phyloP scores from a whole-genome alignment of 805 yeast species.

The Candida cerambycidarum region DNA sequence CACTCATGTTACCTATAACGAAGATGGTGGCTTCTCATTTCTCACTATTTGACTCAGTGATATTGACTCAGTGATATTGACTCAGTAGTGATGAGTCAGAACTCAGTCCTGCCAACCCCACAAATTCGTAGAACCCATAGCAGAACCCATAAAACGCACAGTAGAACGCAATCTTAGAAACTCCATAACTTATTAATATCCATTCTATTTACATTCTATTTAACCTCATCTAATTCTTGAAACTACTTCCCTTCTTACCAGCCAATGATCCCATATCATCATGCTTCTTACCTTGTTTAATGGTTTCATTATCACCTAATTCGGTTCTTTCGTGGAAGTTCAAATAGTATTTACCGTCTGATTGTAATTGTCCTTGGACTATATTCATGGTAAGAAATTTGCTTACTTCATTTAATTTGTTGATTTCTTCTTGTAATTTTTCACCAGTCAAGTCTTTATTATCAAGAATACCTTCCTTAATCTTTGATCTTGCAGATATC shows the following conservation, averaged over 20 bases:
- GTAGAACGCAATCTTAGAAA: too few relatives aligned
- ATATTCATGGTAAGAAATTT: slow-evolving; percentile 66
- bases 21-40: too few relatives aligned
- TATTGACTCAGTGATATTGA: too few relatives aligned
- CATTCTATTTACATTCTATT: slow-evolving; percentile 5
- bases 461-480: slow-evolving; percentile 52
- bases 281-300: slow-evolving; percentile 51
- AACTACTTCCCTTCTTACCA: slow-evolving; percentile 44
- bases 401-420: slow-evolving; percentile 67
- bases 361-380: slow-evolving; percentile 74
- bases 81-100: too few relatives aligned
- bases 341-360: slow-evolving; percentile 49
- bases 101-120: too few relatives aligned
- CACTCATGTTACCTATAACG: background rate
- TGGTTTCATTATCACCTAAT: slow-evolving; percentile 84
- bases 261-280: slow-evolving; percentile 46
- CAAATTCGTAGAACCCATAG: too few relatives aligned
- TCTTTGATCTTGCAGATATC: slow-evolving; percentile 57
- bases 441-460: slow-evolving; percentile 22
- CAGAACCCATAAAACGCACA: too few relatives aligned
- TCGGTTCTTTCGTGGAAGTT: slow-evolving; percentile 82
- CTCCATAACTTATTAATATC: too few relatives aligned
- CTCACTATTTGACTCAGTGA: too few relatives aligned
- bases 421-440: slow-evolving; percentile 42
- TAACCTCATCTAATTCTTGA: too few relatives aligned